Base-by-base conservation (phyloP, 1,284 basidiomycete species). In the Porodaedalea pini region DNA sequence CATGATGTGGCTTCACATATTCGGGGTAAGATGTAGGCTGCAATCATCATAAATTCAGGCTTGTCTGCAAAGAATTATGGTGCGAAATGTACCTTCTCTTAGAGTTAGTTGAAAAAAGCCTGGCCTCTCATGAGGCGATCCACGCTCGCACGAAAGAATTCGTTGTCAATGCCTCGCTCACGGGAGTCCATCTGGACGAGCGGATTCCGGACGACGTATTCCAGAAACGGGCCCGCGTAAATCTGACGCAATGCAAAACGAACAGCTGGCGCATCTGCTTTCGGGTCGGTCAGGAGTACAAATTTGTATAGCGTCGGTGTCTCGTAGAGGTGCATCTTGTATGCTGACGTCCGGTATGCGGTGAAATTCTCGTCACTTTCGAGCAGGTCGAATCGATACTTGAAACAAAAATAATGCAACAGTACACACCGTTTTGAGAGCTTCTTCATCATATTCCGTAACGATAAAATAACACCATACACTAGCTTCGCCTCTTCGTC, bases 401-500 rank as follows among this genome's bases (percentile, higher is more conserved):
- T 2, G 4, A 50, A 50, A 48, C 49, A 21, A 57, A 47, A 25
- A 52, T 19, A 58, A 47, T 31, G 36, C n/a, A 17, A 41, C 31
- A 23, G 10, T 47, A 72, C 75, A 67, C 67, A 92, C 92, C 85
- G 82, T 65, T 88, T 88, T 17, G 92, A 90, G 11, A 99, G 72
- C 73, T 97, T 98, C 76, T 89, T 95, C 68, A 95, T 80, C 92
- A 99, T 95, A 71, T 94, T 96, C 55, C 94, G 76, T 63, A 99
- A 71, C 5, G 93, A 96, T 54, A 98, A 78, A 17, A 99, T 81
- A 44, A 99, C 91, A 59, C 97, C 97, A 69, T 98, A 99, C 0
- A 99, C 94, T 54, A 99, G 81, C 71, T 99, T 99, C 1, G 91
- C 88, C 72, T 99, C 95, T 72, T 99, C 96, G 68, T 99, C 95